These are phyloP conservation scores for Kingdonia uniflora DNA, from an alignment of 164 flowering plant species.

Conservation along the genomic window DNA sequence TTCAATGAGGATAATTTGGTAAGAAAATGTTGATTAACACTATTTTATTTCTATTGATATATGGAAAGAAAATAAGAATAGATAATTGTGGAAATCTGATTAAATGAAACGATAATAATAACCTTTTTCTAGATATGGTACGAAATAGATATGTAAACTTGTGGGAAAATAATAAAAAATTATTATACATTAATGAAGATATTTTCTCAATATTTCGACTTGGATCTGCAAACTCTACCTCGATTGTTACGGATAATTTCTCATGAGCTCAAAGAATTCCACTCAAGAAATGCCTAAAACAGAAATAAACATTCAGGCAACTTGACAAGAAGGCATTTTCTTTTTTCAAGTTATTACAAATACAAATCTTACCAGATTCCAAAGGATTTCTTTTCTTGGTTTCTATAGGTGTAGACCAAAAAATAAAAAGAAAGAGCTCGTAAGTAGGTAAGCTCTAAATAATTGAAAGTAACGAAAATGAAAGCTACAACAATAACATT, in stretches of 20 bases:
- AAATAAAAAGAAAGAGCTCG: neutral
- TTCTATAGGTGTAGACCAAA: conserved; percentile 27
- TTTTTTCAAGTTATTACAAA: neutral
- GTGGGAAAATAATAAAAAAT: too few relatives aligned
- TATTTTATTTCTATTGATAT: too few relatives aligned
- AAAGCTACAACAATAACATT: neutral
- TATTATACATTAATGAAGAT: too few relatives aligned
- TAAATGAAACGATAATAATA: too few relatives aligned
- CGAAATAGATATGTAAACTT: too few relatives aligned
- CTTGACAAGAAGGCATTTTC: neutral
- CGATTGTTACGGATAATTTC: neutral
- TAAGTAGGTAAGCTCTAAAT: neutral
- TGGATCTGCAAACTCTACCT: neutral
- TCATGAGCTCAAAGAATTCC: conserved; percentile 25
- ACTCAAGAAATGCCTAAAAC: conserved; percentile 60
- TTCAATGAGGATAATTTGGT: too few relatives aligned
- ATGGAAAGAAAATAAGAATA: too few relatives aligned
- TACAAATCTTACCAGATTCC: conserved; percentile 52
- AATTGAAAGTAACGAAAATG: neutral
- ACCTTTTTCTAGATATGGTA: too few relatives aligned
- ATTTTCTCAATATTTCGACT: too few relatives aligned
- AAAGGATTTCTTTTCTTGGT: conserved; percentile 31
- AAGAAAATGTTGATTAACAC: too few relatives aligned
- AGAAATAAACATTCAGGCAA: conserved; percentile 1
- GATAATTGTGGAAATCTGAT: too few relatives aligned